Evolutionary conservation across 1,284 basidiomycete genomes (phyloP).

Genomic region (Apiotrichum akiyoshidainum): DNA sequence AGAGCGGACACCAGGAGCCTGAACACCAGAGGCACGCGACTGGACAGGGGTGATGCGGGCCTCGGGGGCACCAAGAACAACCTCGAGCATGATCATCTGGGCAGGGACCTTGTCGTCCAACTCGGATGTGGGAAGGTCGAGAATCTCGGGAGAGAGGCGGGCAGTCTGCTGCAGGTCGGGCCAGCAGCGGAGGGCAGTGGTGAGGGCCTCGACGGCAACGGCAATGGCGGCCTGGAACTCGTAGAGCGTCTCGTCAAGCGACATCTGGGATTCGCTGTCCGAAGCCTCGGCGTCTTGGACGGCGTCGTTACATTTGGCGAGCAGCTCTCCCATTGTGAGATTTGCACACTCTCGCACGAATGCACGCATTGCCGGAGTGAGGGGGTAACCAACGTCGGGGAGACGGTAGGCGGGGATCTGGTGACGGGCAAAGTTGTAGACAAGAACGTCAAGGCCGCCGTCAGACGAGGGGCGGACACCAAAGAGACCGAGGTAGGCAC

Average conservation of each 20-base stretch:
- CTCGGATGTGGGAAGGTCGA: constrained; percentile 52
- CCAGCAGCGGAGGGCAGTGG: constrained; percentile 52
- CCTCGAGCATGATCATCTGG: constrained; percentile 54
- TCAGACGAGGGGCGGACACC: constrained; percentile 53
- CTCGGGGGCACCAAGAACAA: constrained; percentile 52
- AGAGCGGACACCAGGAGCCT: constrained; percentile 39
- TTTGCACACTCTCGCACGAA: constrained; percentile 52
- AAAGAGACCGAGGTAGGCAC: constrained; percentile 55
- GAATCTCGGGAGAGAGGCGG: constrained; percentile 53
- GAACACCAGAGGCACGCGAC: constrained; percentile 44
- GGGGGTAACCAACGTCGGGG: constrained; percentile 52
- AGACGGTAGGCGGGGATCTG: constrained; percentile 57
- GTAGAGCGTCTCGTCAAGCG: constrained; percentile 50
- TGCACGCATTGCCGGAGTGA: constrained; percentile 49
- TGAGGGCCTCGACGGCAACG: constrained; percentile 54
- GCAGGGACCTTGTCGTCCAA: constrained; percentile 44
- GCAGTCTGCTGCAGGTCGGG: constrained; percentile 51
- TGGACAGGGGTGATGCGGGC: constrained; percentile 39
- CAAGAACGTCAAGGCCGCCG: constrained; percentile 52
- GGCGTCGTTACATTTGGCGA: constrained; percentile 49
- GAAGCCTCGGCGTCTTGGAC: constrained; percentile 43
- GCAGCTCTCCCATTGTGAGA: constrained; percentile 52
- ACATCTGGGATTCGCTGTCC: constrained; percentile 33
- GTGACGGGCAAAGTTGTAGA: constrained; percentile 56
- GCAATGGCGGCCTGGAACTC: constrained; percentile 55